Base-by-base conservation (phyloP, 352 stramenopile species). In the Phytophthora tubulina region DNA sequence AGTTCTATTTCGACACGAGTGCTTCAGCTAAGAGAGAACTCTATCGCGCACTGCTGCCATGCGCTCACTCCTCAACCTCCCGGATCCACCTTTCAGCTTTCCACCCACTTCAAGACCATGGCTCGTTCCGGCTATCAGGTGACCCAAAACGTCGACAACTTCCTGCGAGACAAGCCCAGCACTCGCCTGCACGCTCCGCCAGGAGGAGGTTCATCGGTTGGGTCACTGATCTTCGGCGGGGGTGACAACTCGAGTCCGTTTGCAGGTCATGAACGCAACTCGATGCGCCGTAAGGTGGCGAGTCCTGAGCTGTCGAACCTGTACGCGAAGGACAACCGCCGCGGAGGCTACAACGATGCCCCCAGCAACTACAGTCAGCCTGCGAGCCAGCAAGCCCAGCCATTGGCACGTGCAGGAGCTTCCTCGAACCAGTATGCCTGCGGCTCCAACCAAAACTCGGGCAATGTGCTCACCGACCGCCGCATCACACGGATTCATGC, bases 401-500 rank as follows among this genome's bases (percentile, higher is more conserved):
- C 55, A 15, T 33, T 49, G 14, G 35, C 50, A 33, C 65, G 55
- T 53, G 21, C 35, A 57, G 52, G 44, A 32, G 45, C 67, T 45
- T 97, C 90, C 21, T 96, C 90, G 10, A 98, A 98, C 76, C 80
- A 88, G 21, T 97, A 93, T 59, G 90, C 92, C 7, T 84, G 53
- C 7, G 91, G 91, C 11, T 73, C 81, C 45, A 97, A 94, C 74
- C 90, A 97, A 72, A 98, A 98, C 72, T 76, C 76, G 11, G 93
- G 93, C 42, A 98, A 97, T 62, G 90, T 97, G 73, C 75, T 97
- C 61, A 98, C 92, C 21, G 92, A 96, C 46, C 81, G 92, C 44
- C 91, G 89, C 63, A 97, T 94, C 67, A 97, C 91, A 31, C 81
- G 91, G 54, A 94, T 97, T 66, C 90, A 97, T 68, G 93, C 92